Evolutionary conservation across 1,284 basidiomycete genomes (phyloP), one percentile per base, ranked within the genome.

Genomic region (Coriolopsis trogii): DNA sequence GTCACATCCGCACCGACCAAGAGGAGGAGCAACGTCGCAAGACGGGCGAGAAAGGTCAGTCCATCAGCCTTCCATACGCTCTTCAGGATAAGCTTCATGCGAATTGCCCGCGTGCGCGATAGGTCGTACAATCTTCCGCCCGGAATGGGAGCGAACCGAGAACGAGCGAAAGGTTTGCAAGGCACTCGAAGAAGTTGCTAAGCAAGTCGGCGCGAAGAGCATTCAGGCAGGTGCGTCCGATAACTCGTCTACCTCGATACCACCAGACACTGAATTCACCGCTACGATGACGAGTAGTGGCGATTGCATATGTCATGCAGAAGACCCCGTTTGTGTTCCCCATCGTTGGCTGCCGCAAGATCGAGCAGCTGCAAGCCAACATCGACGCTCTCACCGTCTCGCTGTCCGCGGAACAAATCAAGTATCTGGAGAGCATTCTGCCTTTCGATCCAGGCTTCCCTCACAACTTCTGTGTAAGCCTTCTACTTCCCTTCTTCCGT

Each of bases 291-390:
- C n/a, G n/a, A n/a, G n/a, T 55, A 69, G 73, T 76, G 30, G 76
- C 76, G 1, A 77, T 80, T 38, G 77, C 79, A n/a, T 81, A 79
- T 51, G 55, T 79, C 8, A 69, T 79, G 72, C 72, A 76, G 38
- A 80, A 80, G 60, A 63, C 71, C 0, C 70, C 77, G 0, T 75
- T 74, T 55, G 77, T 80, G 4, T 80, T 80, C 63, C 60, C 60
- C 9, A 57, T 62, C 40, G 56, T 80, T 16, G 80, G 81, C 1
- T 77, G 78, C 0, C 72, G 80, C 47, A 81, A 80, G 59, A 64
- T 78, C 39, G 75, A 79, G 49, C 78, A 83, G 21, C 63, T 83
- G 0, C 23, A 70, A 16, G 69, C 65, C 13, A 81, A 82, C 61
- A 62, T 82, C 44, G 70, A 79, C 38, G 77, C 77, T 0, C 71